Base-by-base conservation (phyloP, 2,329 filamentous ascomycete species). In the Ascochyta lentis region DNA sequence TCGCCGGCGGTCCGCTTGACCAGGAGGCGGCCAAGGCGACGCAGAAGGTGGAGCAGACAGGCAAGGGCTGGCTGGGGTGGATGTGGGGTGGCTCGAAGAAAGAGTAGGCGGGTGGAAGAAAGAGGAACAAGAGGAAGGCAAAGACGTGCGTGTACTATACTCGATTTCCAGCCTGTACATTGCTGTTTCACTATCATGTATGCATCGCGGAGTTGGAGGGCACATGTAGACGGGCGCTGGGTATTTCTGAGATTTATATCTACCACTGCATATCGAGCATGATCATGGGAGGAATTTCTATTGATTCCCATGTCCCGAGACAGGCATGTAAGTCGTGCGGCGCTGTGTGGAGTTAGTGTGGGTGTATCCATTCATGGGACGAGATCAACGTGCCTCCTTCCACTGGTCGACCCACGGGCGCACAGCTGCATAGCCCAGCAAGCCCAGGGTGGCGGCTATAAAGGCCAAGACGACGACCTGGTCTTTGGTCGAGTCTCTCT, bases 401-500 rank as follows among this genome's bases (percentile, higher is more conserved):
- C 82, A 86, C 60, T 79, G 80, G 63, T 83, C 79, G 26, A 86
- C 78, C 80, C 81, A 87, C 1, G 86, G 86, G 69, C 83, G 82
- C 15, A 86, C 69, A 6, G 79, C 79, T 2, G 87, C 86, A 80
- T 86, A 89, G 2, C 78, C 77, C 59, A 89, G 73, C 59, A 89
- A 68, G 4, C 84, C 83, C 8, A 83, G 80, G 2, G 86, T 89
- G 27, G 85, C 84, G 56, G 86, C 77, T 38, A 89, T 87, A 68
- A 89, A 89, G 24, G 88, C 81, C 56, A 85, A 83, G 2, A 89
- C 86, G 3, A 89, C 84, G 1, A 84, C 81, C 69, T 88, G 79
- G 63, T 89, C 87, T 68, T 89, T 89, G 16, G 82, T 78, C n/a
- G 85, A 88, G 69, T 89, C 87, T 51, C 87, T 78, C 67, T 89